Evolutionary conservation across 805 yeast genomes (phyloP).

Genomic region (Priceomyces fermenticarens): DNA sequence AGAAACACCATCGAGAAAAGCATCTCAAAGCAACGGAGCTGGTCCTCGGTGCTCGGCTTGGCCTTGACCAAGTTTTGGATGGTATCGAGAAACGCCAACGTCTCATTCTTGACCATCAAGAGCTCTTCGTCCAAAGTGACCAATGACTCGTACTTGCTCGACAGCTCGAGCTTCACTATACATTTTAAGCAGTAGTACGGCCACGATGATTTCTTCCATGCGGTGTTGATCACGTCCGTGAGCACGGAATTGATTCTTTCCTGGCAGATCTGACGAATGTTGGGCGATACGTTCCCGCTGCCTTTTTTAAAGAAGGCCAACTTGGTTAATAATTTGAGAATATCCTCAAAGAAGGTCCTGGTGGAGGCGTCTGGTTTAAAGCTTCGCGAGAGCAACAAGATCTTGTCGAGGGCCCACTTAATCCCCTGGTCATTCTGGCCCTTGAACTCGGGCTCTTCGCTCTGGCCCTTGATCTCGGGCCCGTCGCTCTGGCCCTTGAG

Average conservation of each 20-base stretch:
- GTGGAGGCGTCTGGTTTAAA: neutral
- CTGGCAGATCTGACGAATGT: slow-evolving; percentile 43
- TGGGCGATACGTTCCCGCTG: slow-evolving; percentile 20
- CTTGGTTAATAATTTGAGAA: slow-evolving; percentile 37
- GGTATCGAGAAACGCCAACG: slow-evolving; percentile 42
- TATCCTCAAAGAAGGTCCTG: slow-evolving; percentile 29
- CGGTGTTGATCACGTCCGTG: slow-evolving; percentile 49
- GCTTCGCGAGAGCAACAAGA: slow-evolving; percentile 50
- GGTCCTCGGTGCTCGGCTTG: slow-evolving; percentile 23
- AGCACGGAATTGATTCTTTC: slow-evolving; percentile 70
- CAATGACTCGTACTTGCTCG: slow-evolving; percentile 16
- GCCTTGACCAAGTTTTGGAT: slow-evolving; percentile 20
- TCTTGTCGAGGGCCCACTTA: slow-evolving; percentile 60
- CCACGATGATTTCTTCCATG: slow-evolving; percentile 56
- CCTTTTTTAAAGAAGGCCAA: slow-evolving; percentile 37
- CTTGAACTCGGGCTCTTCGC: slow-evolving; percentile 14
- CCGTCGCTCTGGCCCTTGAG: slow-evolving; percentile 27
- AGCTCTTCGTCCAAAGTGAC: slow-evolving; percentile 60
- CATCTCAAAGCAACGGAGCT: slow-evolving; percentile 67
- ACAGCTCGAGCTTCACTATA: slow-evolving; percentile 23
- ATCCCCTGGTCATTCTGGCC: slow-evolving; percentile 34
- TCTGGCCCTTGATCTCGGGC: too few species aligned
- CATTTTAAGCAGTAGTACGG: slow-evolving; percentile 50
- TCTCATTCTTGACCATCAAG: slow-evolving; percentile 42
- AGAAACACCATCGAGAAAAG: slow-evolving; percentile 72